These are phyloP conservation scores for Gracilariopsis chorda DNA, from an alignment of 23 red algal species.

Conservation along the genomic window DNA sequence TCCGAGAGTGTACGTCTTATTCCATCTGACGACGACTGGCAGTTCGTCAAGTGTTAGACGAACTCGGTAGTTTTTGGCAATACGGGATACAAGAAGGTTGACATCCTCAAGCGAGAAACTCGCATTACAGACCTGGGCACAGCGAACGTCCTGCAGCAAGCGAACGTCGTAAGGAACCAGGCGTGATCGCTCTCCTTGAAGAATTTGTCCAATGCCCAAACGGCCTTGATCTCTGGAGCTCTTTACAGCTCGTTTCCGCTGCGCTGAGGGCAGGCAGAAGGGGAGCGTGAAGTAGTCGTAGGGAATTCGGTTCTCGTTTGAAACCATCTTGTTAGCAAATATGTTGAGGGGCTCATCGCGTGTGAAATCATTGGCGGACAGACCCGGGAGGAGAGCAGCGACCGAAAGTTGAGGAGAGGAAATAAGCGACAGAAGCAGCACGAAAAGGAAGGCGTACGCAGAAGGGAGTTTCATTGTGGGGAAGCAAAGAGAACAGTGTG, in stretches of 20 bases:
- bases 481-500: not conserved
- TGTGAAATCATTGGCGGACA: slow-evolving; percentile 82
- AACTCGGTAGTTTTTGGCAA: slow-evolving; percentile 67
- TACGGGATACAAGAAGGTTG: slow-evolving; percentile 40
- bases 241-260: not conserved
- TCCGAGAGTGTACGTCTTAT: slow-evolving; percentile 61
- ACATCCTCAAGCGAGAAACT: slow-evolving; percentile 32
- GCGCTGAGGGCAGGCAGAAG: slow-evolving; percentile 71
- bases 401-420: not conserved
- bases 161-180: slow-evolving; percentile 61
- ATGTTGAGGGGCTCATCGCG: slow-evolving; percentile 66
- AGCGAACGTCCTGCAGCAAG: slow-evolving; percentile 65
- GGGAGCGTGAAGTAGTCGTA: slow-evolving; percentile 93
- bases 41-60: slow-evolving; percentile 87
- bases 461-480: not conserved
- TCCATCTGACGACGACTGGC: slow-evolving; percentile 56
- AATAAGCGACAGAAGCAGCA: not conserved
- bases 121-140: slow-evolving; percentile 59
- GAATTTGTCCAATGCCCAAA: slow-evolving; percentile 79
- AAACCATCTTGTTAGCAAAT: slow-evolving; percentile 82
- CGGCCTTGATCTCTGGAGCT: slow-evolving; percentile 11
- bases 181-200: slow-evolving; percentile 79
- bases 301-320: slow-evolving; percentile 59
- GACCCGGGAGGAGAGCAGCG: slow-evolving; percentile 79
- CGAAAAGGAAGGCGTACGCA: not conserved